phyloP scores from a whole-genome alignment of 768 basidiomycete species.

The Termitomyces titanicus region DNA sequence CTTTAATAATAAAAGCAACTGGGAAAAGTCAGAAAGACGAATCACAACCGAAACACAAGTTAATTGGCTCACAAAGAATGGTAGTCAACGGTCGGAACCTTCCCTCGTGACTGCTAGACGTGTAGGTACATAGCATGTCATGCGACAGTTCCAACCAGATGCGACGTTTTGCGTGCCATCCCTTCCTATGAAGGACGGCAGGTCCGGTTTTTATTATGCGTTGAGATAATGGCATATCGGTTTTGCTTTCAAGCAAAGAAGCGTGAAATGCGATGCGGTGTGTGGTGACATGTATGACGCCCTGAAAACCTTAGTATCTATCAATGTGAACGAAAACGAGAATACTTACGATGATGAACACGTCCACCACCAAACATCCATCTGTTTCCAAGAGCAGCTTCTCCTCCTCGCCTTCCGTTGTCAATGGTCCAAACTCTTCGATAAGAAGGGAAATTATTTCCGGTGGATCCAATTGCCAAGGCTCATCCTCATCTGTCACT shows the following conservation, averaged over 20 bases:
- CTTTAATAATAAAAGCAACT: conserved; percentile 48
- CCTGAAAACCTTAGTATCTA: conserved; percentile 26
- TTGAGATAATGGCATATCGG: conserved; percentile 25
- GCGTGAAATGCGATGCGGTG: conserved; percentile 67
- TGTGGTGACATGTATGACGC: conserved; percentile 61
- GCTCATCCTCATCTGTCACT: conserved; percentile 20
- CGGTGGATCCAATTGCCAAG: conserved; percentile 36
- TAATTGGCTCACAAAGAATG: conserved; percentile 42
- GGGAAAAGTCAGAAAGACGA: neutral
- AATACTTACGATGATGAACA: conserved; percentile 40
- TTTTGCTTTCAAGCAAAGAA: conserved; percentile 45
- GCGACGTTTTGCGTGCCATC: conserved; percentile 41
- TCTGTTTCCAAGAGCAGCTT: conserved; percentile 52
- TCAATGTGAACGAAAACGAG: neutral
- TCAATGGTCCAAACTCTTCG: conserved; percentile 55
- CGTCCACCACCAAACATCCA: conserved; percentile 45
- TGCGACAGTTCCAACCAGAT: conserved; percentile 61
- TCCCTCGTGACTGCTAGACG: conserved; percentile 51
- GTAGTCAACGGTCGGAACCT: conserved; percentile 50
- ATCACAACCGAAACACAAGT: neutral
- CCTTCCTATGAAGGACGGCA: conserved; percentile 42
- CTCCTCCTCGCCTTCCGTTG: conserved; percentile 39
- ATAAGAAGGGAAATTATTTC: conserved; percentile 48
- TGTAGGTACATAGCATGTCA: conserved; percentile 58
- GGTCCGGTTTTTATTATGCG: conserved; percentile 48